These are phyloP conservation scores for Bipolaris cookei DNA, from an alignment of 2,329 filamentous ascomycete species.

Conservation along the genomic window DNA sequence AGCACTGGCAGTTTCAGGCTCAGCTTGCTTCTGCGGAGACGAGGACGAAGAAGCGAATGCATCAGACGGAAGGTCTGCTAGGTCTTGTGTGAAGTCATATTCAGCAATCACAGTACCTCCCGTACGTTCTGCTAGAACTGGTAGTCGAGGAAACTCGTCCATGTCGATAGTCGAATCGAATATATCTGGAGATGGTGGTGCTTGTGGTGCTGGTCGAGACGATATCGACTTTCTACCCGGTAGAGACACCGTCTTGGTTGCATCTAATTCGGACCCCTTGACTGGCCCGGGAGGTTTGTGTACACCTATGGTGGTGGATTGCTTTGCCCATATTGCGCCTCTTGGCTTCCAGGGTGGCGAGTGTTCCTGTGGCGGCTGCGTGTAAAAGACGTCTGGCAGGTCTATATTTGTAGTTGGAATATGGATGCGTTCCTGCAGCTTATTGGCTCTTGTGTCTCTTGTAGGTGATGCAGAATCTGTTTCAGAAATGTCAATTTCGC, in stretches of 20 bases:
- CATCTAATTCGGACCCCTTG: constrained; percentile 22
- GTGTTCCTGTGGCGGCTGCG: constrained; percentile 52
- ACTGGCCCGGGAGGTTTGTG: constrained; percentile 30
- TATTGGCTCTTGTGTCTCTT: constrained; percentile 36
- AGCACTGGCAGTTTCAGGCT: constrained; percentile 40
- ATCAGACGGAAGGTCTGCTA: constrained; percentile 64
- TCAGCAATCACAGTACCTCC: constrained; percentile 6
- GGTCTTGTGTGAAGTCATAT: constrained; percentile 53
- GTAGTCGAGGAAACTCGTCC: constrained; percentile 21
- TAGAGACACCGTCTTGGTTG: constrained; percentile 34
- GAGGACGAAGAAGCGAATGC: constrained; percentile 70
- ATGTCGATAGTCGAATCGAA: constrained; percentile 21
- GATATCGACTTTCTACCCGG: constrained; percentile 35
- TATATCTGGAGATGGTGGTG: constrained; percentile 15
- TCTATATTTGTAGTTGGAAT: constrained; percentile 50
- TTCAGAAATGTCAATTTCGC: constrained; percentile 9
- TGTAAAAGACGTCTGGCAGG: constrained; percentile 52
- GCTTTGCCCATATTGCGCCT: constrained; percentile 57
- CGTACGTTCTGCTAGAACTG: constrained; percentile 4
- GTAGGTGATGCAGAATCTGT: constrained; percentile 25
- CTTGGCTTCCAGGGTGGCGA: constrained; percentile 54
- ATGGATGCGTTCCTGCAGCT: constrained; percentile 53
- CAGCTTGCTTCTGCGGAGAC: constrained; percentile 51
- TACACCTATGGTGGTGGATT: constrained; percentile 35
- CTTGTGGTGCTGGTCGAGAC: constrained; percentile 30